Evolutionary conservation across 768 basidiomycete genomes (phyloP), one percentile per base, ranked within the genome.

Genomic region (Leccinum uliginosum): DNA sequence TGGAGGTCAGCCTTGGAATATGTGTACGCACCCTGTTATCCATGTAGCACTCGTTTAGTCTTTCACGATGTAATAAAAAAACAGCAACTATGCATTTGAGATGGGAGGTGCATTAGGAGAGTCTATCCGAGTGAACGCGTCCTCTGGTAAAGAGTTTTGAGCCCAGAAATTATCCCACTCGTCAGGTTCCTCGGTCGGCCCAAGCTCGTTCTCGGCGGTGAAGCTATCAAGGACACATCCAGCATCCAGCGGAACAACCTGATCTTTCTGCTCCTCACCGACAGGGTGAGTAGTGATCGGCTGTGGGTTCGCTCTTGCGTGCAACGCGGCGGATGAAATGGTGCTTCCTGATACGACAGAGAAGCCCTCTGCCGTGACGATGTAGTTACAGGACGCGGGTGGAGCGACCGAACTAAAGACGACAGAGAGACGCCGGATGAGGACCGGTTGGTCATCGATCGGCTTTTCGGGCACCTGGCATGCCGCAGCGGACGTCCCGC

Each of bases 341-440:
- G 59, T 60, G 45, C 67, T 72, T 43, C 64, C 67, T 11, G 67
- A 62, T 60, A 72, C 57, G 38, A 62, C 59, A 27, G 68, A 67
- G 26, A 94, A 73, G 8, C 92, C 93, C 21, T 76, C 71, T 15
- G 75, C 64, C 5, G 85, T 81, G 50, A 97, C 78, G 56, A 92
- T 76, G 60, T 87, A 96, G 68, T 97, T 92, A 55, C 90, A 69
- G 12, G 85, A 86, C 17, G 73, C 74, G 1, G 86, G 80, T 0
- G 75, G 63, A 0, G 73, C 73, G 14, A 87, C 78, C 10, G 84
- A 84, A 60, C 85, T 90, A 73, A 93, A 97, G 9, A 97, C 76
- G 51, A 95, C 76, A 55, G 83, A 84, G 54, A 94, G 71, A 40
- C 87, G 80, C 38, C 94, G 82, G 53, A 95, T 76, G 23, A 88